Base-by-base conservation (phyloP, 2,329 filamentous ascomycete genomes). In the Ilyonectria sp. region DNA sequence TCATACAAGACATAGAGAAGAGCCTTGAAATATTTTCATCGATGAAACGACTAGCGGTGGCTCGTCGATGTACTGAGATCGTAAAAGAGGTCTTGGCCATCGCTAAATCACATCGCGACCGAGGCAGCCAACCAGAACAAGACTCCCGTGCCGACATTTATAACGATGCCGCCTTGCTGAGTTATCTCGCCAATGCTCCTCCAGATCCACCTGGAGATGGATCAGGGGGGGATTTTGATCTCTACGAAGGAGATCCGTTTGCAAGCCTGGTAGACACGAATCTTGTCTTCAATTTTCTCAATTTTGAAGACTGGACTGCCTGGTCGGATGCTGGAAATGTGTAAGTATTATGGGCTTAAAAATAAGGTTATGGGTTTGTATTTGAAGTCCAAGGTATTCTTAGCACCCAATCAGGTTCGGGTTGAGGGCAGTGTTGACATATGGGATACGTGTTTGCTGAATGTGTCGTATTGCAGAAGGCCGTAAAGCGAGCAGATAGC, bases 1-100 rank as follows among this genome's bases (percentile, higher is more conserved):
- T 54, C 23, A 64, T 59, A 23, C n/a, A 58, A 26, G 65, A 64
- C 29, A 63, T 66, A 43, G 59, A 66, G 3, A 63, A 66, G 21
- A 66, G 63, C 43, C 21, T 66, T 15, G 63, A 63, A 21, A 63
- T 66, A 15, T 66, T 66, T 33, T 49, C 59, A 15, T 63, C 63
- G 10, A 63, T 66, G 63, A 54, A 66, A 21, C 37, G 60, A 8
- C 46, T 66, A n/a, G 52, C 59, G 15, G 59, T 66, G 8, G 63
- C 63, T n/a, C 59, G 63, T 6, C 46, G 35, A 47, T 66, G 63
- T 19, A 66, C 63, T 2, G 59, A 63, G 8, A 66, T 63, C 21
- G 63, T 59, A 1, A 63, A 62, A 11, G 63, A 66, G 31, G 53
- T 66, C 3, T 44, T 54, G 11, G 19, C 59, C 11, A 61, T 61